Percentiles rank a stretch among this genome's conserved stretches.
These are phyloP conservation scores for Apostasia shenzhenica DNA, from an alignment of 106 monocot genomes.

Conservation along the genomic window DNA sequence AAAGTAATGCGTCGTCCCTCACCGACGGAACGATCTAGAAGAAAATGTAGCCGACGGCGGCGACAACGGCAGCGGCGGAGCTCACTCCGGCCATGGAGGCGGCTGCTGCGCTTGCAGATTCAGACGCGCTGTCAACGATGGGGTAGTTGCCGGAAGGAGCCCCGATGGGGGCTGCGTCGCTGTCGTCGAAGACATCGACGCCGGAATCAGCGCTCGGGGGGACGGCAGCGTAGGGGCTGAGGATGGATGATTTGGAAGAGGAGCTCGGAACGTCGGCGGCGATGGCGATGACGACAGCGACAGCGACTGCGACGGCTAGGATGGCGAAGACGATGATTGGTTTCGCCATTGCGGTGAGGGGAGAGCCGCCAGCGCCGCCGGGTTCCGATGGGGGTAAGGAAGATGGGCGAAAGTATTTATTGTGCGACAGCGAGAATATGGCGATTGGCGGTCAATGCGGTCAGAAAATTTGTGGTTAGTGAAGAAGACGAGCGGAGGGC, in stretches of 20 bases:
- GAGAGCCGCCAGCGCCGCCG: too few relatives aligned
- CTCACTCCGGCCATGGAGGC: neutral
- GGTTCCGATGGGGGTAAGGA: too few relatives aligned
- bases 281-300: neutral
- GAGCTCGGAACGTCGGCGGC: neutral
- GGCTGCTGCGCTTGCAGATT: neutral
- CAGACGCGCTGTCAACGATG: neutral
- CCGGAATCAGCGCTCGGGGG: neutral
- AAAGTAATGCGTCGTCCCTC: too few relatives aligned
- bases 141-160: neutral
- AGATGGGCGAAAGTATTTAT: too few relatives aligned
- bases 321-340: neutral
- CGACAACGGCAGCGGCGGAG: neutral
- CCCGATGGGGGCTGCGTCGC: neutral
- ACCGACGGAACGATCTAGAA: too few relatives aligned
- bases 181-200: neutral
- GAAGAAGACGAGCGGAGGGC: too few relatives aligned
- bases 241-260: neutral
- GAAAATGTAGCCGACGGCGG: neutral
- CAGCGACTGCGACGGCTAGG: neutral
- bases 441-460: too few relatives aligned
- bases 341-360: too few relatives aligned
- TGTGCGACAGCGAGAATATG: too few relatives aligned
- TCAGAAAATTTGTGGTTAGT: too few relatives aligned
- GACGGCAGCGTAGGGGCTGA: neutral